Conservation (phyloP, 2,329 filamentous ascomycete genomes). For the Sclerotinia borealis region DNA sequence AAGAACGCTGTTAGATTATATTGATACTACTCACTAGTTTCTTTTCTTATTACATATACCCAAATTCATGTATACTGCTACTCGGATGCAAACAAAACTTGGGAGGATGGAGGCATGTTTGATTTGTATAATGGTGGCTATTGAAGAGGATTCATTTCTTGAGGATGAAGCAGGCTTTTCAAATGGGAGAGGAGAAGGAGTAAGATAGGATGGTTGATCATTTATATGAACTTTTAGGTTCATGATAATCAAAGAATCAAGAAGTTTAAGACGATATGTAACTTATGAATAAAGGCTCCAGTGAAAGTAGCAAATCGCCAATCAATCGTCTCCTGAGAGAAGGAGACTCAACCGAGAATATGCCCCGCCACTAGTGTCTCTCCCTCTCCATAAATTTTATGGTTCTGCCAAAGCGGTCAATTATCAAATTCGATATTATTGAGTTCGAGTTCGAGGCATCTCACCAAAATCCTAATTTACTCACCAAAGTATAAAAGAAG, state of each 20-base stretch:
- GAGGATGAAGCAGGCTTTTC: slow-evolving; percentile 7
- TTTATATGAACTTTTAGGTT: background rate
- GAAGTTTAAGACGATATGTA: background rate
- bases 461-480: background rate
- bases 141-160: background rate
- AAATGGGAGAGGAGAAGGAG: background rate
- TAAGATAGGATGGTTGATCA: background rate
- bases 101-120: background rate
- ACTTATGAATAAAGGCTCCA: background rate
- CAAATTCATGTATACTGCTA: slow-evolving; percentile 28
- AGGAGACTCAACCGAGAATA: background rate
- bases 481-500: background rate
- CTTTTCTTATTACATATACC: slow-evolving; percentile 30
- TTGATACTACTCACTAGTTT: slow-evolving; percentile 9
- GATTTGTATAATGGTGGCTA: slow-evolving; percentile 5
- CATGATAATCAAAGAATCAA: background rate
- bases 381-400: background rate
- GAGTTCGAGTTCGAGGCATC: background rate
- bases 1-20: slow-evolving; percentile 11
- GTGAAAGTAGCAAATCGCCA: background rate
- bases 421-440: background rate
- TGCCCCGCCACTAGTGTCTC: slow-evolving; percentile 2
- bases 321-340: background rate
- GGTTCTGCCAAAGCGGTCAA: slow-evolving; percentile 5
- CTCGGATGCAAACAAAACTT: slow-evolving; percentile 7